Conservation (phyloP, 345 rosid species). For the Eucalyptus tenuipes region DNA sequence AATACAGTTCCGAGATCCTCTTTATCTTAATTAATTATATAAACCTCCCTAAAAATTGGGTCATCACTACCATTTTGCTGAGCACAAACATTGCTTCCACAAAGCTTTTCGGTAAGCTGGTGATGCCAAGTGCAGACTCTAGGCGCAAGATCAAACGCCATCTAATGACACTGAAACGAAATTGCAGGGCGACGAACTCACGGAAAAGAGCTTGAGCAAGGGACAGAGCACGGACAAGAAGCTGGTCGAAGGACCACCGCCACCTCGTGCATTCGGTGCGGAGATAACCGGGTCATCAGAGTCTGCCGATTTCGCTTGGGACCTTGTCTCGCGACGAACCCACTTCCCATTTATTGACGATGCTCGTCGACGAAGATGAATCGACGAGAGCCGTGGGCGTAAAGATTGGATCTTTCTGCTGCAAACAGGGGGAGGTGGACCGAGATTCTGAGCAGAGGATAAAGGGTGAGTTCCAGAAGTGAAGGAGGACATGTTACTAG, state of each 20-base stretch:
- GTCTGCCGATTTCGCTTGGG: background rate
- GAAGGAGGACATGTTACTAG: background rate
- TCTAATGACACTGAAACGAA: background rate
- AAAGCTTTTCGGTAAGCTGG: background rate
- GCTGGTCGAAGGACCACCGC: constrained; percentile 14
- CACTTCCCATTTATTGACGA: background rate
- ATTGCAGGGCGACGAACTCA: constrained; percentile 6
- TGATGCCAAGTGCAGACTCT: background rate
- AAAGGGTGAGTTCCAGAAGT: background rate
- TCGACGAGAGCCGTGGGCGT: background rate
- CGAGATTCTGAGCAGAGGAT: background rate
- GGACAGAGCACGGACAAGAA: constrained; percentile 80
- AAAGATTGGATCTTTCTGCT: background rate
- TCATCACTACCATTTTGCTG: background rate
- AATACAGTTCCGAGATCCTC: background rate
- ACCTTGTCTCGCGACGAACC: background rate
- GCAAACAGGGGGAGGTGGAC: background rate
- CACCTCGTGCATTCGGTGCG: background rate
- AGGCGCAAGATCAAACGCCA: background rate
- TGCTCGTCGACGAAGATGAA: background rate
- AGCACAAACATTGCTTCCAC: background rate
- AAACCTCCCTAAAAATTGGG: background rate
- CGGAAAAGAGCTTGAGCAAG: constrained; percentile 67
- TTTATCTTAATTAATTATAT: background rate
- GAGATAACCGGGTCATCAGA: background rate